Base-by-base conservation (phyloP, 805 yeast genomes). In the Pichia nanzhaoensis region DNA sequence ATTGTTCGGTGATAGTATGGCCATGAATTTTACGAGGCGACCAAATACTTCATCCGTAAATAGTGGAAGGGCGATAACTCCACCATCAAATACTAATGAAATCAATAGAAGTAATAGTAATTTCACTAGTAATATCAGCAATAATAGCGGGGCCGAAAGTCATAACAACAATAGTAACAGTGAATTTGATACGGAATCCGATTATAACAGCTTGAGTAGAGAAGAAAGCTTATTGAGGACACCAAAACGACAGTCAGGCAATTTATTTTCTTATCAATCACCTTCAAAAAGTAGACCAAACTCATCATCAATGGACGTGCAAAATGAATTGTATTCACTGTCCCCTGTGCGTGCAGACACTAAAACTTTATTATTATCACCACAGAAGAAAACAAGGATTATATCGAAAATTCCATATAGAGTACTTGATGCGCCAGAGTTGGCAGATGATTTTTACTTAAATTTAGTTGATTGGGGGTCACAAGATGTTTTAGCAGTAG, bases 381-480 rank as follows among this genome's bases (percentile, higher is more conserved):
- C 97, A 0, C 82, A 84, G 46, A 87, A 82, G 63, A 83, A 79
- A 56, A 78, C 84, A 1, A 68, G 99, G 37, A 74, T 77, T 27
- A 85, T 93, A 18, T 73, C 93, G 3, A 86, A 84, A 57, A 86
- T 89, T 1, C 98, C 99, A 0, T 89, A 84, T 58, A 73, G 96
- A 45, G 97, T 91, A 5, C 73, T 91, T 37, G 99, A 91, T 66
- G 99, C 99, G 0, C 99, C 98, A 0, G 95, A 88, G 39, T 69
- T 93, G 19, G 88, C 88, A 5, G 98, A 93, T 61, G 98, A 91
- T 60, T 91, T 90, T 59, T 91, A 91, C 60, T 72, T 89, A 41
- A 93, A 93, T 56, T 70, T 93, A 46, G 84, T 93, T 1, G 98
- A 93, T 60, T 91, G 99, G 99, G 95, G 97, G 0, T 77, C 87